Base-by-base conservation (phyloP, 1,284 basidiomycete species). In the Phlebopus sp. region DNA sequence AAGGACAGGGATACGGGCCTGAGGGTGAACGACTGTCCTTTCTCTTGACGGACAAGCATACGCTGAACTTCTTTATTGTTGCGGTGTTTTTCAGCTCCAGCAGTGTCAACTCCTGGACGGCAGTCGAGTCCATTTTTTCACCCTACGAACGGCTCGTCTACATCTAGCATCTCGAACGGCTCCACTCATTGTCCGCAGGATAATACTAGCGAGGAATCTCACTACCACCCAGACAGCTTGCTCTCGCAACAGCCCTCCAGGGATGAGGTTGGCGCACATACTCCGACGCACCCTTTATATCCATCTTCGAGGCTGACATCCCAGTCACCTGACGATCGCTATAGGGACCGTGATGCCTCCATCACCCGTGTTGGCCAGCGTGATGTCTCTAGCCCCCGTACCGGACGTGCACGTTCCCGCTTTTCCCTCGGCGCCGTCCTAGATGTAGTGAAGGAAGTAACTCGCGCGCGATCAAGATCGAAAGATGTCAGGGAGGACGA, bases 401-500 rank as follows among this genome's bases (percentile, higher is more conserved):
- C 47, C 5, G 19, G 68, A 37, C 58, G 64, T 46, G 65, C 68
- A 29, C 58, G 63, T 53, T 65, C 70, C 18, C 67, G 67, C 17
- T 67, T 70, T 52, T 68, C 66, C 35, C 55, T 76, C 29, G 55
- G 65, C 15, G 65, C 63, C 18, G 65, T 68, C 42, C 57, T 75
- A 15, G 72, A 68, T 18, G 69, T 67, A 6, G 67, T 74, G 36
- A 68, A 61, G 51, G 73, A 53, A 27, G 51, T 52, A 14, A 23
- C 60, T 1, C 49, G 50, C 47, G 4, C 48, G 42, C 37, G 56
- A 4, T 52, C 60, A 8, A 50, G 19, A 18, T 42, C 59, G 2
- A 41, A 49, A 23, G 29, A 30, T 17, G 13, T 43, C 6, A 4
- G 29, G 3, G 19, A 37, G 11, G 32, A 23, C 4, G 58, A 53